phyloP scores from a whole-genome alignment of 345 rosid species.

The Eucalyptus decipiens region DNA sequence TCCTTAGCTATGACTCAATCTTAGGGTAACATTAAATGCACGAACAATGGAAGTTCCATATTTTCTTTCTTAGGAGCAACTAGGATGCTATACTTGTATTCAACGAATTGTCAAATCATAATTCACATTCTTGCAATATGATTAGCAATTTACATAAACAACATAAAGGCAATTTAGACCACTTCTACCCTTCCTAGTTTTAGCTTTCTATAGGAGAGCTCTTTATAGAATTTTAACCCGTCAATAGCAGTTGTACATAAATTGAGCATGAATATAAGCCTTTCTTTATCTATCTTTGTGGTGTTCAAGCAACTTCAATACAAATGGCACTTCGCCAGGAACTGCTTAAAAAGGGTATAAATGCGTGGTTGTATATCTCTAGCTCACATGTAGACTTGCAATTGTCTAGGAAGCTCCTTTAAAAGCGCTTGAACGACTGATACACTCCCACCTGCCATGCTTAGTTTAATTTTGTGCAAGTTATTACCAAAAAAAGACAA shows the following conservation, averaged over 20 bases:
- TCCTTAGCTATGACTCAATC: background rate
- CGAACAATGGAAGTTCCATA: background rate
- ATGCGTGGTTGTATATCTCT: too few species aligned
- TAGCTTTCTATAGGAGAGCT: background rate
- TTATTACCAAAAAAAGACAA: too few species aligned
- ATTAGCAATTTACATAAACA: background rate
- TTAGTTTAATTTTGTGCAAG: too few species aligned
- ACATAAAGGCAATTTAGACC: background rate
- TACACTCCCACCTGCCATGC: too few species aligned
- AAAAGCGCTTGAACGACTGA: too few species aligned
- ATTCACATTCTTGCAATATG: background rate
- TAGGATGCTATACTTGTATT: background rate
- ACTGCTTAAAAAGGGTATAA: too few species aligned
- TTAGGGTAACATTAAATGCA: background rate
- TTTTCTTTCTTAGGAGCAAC: background rate
- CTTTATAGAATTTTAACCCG: background rate
- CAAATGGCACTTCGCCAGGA: too few species aligned
- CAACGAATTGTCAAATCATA: background rate
- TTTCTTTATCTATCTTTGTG: too few species aligned
- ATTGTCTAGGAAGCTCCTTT: too few species aligned
- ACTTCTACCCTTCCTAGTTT: background rate
- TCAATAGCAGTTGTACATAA: background rate
- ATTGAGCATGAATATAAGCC: background rate
- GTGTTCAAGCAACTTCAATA: too few species aligned
- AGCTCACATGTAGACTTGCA: too few species aligned